Evolutionary conservation across 2,329 filamentous ascomycete genomes (phyloP).

Genomic region (Epichloe aotearoae): DNA sequence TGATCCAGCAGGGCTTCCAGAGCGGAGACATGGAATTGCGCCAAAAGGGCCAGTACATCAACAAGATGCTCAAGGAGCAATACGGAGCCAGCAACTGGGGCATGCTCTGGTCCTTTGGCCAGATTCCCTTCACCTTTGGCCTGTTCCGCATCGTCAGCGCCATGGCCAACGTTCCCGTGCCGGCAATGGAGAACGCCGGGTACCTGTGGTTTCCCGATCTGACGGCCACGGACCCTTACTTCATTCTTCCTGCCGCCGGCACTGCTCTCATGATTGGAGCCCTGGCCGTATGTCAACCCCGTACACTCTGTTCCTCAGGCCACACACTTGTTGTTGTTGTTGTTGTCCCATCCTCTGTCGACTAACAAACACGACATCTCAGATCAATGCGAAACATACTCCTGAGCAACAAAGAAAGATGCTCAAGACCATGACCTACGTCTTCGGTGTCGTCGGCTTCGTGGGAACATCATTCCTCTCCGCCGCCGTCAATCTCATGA

Average conservation of each 20-base stretch:
- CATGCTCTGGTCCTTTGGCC: conserved; percentile 26
- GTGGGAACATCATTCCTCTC: conserved; percentile 33
- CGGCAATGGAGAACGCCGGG: conserved; percentile 58
- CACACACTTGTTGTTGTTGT: neutral
- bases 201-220: conserved; percentile 70
- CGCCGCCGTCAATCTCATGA: conserved; percentile 35
- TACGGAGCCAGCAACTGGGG: conserved; percentile 21
- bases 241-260: conserved; percentile 53
- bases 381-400: conserved; percentile 24
- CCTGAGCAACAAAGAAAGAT: conserved; percentile 22
- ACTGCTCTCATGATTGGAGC: conserved; percentile 42
- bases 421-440: conserved; percentile 28
- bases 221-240: conserved; percentile 63
- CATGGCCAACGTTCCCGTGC: conserved; percentile 70
- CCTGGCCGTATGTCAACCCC: conserved; percentile 31
- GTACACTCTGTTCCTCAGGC: no score
- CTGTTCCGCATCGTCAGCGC: conserved; percentile 64
- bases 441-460: conserved; percentile 31
- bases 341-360: neutral
- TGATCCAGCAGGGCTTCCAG: conserved; percentile 32
- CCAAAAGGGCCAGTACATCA: conserved; percentile 21
- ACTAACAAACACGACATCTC: neutral
- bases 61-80: conserved; percentile 23
- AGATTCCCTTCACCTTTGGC: conserved; percentile 61
- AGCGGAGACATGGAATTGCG: conserved; percentile 31